Evolutionary conservation across 1,284 basidiomycete genomes (phyloP).

Genomic region (Microbotryum saponariae): DNA sequence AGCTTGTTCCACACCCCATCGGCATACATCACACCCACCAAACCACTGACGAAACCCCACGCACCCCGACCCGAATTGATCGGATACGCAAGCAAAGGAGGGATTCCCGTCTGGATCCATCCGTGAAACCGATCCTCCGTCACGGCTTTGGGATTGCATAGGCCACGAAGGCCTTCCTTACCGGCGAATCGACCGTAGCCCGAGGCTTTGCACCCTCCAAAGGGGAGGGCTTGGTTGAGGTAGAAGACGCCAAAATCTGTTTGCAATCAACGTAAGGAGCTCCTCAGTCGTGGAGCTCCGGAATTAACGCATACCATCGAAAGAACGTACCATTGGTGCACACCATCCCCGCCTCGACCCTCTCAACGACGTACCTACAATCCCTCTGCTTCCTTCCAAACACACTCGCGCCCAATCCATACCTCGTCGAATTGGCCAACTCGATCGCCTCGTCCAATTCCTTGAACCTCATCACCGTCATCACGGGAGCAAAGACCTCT

Average conservation of each 20-base stretch:
- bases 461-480: conserved; percentile 72
- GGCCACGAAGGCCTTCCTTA: conserved; percentile 75
- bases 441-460: conserved; percentile 70
- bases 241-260: conserved; percentile 23
- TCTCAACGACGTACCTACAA: conserved; percentile 67
- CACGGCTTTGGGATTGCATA: conserved; percentile 82
- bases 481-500: conserved; percentile 83
- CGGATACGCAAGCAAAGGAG: conserved; percentile 45
- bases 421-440: conserved; percentile 77
- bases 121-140: conserved; percentile 77
- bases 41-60: conserved; percentile 23
- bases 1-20: neutral
- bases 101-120: conserved; percentile 73
- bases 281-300: too few relatives aligned
- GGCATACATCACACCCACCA: conserved; percentile 21
- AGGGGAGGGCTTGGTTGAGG: conserved; percentile 72
- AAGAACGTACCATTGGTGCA: conserved; percentile 57
- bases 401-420: conserved; percentile 87
- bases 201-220: conserved; percentile 71
- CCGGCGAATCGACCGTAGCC: conserved; percentile 87
- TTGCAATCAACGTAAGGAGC: too few relatives aligned
- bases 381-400: conserved; percentile 72
- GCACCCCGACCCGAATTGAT: conserved; percentile 21
- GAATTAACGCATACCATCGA: too few relatives aligned
- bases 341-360: conserved; percentile 89